Conservation (phyloP, 768 basidiomycete genomes). For the Psilocybe subaeruginosa region DNA sequence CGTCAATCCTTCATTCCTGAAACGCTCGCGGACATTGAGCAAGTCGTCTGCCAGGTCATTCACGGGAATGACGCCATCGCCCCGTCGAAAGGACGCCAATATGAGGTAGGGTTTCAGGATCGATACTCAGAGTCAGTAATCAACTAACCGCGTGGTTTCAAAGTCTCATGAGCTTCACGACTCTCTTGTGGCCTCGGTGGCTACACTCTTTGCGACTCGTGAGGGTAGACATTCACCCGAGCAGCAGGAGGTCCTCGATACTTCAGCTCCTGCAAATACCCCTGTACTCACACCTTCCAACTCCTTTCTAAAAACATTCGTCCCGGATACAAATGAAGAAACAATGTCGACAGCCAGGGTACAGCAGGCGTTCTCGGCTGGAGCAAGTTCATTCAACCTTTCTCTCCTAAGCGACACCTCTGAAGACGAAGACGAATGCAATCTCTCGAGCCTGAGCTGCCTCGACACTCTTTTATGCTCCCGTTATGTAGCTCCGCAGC, state of each 20-base stretch:
- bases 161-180: not conserved
- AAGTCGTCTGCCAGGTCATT: not conserved
- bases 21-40: not conserved
- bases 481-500: not conserved
- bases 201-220: not conserved
- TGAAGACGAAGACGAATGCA: conserved; percentile 8
- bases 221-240: not conserved
- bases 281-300: not conserved
- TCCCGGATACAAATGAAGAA: not conserved
- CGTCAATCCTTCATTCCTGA: not conserved
- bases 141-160: not conserved
- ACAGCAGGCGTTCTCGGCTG: not conserved
- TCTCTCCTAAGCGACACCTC: conserved; percentile 22
- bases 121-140: too few species aligned
- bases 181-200: not conserved
- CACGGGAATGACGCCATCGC: not conserved
- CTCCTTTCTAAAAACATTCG: not conserved
- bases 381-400: conserved; percentile 12
- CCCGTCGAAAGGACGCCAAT: not conserved
- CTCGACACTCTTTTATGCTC: conserved; percentile 6
- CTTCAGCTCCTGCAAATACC: not conserved
- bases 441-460: conserved; percentile 3
- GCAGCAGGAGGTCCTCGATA: not conserved
- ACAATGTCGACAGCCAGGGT: not conserved
- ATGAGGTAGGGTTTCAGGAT: too few species aligned